phyloP scores from a whole-genome alignment of 305 asterid species.

The Fraxinus sp. region DNA sequence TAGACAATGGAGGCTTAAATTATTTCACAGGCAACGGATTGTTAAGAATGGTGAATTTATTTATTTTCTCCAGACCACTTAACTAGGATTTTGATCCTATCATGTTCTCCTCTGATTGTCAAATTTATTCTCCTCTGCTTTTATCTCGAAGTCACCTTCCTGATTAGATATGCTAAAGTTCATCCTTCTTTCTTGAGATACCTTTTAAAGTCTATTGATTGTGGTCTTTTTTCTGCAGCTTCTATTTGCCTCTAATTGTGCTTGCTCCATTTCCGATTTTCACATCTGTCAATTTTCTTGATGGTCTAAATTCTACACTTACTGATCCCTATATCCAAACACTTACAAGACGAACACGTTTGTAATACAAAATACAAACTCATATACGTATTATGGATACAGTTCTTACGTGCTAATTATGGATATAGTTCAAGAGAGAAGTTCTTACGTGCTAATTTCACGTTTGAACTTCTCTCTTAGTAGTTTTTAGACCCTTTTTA shows the following conservation, averaged over 20 bases:
- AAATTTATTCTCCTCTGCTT: not conserved
- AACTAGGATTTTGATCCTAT: not conserved
- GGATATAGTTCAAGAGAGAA: too few species aligned
- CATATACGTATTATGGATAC: not conserved
- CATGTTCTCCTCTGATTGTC: not conserved
- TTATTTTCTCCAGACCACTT: not conserved
- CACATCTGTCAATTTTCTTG: not conserved
- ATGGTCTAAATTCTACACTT: not conserved
- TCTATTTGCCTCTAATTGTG: not conserved
- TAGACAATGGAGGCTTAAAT: not conserved
- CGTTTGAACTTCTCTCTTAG: not conserved
- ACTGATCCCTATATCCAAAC: not conserved
- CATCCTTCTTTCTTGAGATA: not conserved
- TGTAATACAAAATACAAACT: not conserved
- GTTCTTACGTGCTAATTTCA: not conserved
- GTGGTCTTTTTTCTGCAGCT: not conserved
- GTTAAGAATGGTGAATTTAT: not conserved
- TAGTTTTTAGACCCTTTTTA: not conserved
- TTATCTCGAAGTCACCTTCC: not conserved
- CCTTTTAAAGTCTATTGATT: not conserved
- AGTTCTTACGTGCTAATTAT: not conserved
- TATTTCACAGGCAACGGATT: not conserved
- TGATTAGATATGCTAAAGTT: not conserved
- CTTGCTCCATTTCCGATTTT: not conserved
- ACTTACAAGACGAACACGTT: not conserved